These are phyloP conservation scores for Colletotrichum incanum DNA, from an alignment of 2,329 filamentous ascomycete species.

Conservation along the genomic window DNA sequence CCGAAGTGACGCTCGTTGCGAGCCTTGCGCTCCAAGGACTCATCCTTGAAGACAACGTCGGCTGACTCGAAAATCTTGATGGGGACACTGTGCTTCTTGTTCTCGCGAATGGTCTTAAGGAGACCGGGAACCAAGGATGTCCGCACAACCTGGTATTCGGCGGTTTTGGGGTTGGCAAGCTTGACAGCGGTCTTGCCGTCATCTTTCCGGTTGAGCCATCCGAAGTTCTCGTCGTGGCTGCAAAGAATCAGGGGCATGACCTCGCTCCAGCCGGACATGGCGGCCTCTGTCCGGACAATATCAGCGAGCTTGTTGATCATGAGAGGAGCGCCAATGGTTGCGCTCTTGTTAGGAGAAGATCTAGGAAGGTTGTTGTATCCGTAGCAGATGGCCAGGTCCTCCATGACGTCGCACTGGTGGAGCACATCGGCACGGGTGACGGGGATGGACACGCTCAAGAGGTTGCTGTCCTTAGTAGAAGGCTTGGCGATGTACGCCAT, in stretches of 20 bases:
- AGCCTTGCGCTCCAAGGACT: conserved; percentile 84
- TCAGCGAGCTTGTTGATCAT: conserved; percentile 95
- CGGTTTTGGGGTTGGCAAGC: conserved; percentile 93
- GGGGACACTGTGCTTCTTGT: conserved; percentile 89
- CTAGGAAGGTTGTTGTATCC: conserved; percentile 97
- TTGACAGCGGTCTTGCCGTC: conserved; percentile 87
- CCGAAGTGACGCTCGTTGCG: conserved; percentile 96
- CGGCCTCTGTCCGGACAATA: conserved; percentile 89
- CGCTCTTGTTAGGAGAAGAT: conserved; percentile 87
- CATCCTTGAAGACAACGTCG: conserved; percentile 93
- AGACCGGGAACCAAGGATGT: conserved; percentile 89
- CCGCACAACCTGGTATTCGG: conserved; percentile 93
- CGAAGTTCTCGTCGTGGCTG: conserved; percentile 98
- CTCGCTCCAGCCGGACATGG: conserved; percentile 96
- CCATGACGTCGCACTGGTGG: conserved; percentile 98
- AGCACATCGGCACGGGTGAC: conserved; percentile 94
- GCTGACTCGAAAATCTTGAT: conserved; percentile 94
- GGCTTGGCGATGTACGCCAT: conserved; percentile 91
- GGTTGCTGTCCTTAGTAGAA: conserved; percentile 76
- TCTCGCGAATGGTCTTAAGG: conserved; percentile 94
- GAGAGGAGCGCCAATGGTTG: conserved; percentile 88
- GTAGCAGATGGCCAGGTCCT: conserved; percentile 96
- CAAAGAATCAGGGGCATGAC: conserved; percentile 97
- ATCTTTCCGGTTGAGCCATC: conserved; percentile 91
- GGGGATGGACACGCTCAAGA: conserved; percentile 87